A percentile compares a stretch with the other conserved stretches of the same genome.
Conservation (phyloP, 345 rosid species). For the Hibiscus trionum region DNA sequence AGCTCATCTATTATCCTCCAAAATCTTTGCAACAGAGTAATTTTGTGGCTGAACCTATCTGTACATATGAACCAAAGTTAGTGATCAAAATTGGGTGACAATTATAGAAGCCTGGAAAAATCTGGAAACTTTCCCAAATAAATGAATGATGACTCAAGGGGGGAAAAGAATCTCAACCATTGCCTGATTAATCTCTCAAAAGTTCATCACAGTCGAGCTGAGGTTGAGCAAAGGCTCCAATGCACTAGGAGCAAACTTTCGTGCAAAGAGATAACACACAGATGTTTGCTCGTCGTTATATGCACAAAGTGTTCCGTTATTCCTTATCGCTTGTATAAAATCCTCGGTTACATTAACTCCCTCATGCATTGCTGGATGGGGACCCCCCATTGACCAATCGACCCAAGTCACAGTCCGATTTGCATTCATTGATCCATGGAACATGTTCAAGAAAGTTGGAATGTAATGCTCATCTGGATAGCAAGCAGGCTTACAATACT, state of each 20-base stretch:
- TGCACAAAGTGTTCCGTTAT: slow-evolving; percentile 49
- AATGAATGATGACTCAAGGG: neutral
- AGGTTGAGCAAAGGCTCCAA: slow-evolving; percentile 68
- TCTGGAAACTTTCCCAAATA: neutral
- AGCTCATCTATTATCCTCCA: neutral
- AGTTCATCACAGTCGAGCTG: slow-evolving; percentile 58
- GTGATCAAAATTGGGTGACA: slow-evolving; percentile 2
- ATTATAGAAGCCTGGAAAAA: neutral
- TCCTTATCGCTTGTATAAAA: slow-evolving; percentile 59
- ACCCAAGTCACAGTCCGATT: slow-evolving; percentile 87
- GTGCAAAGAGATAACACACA: slow-evolving; percentile 74
- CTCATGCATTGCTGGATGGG: slow-evolving; percentile 64
- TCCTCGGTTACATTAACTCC: slow-evolving; percentile 49
- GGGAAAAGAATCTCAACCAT: neutral
- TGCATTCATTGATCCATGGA: slow-evolving; percentile 56
- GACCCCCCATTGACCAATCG: slow-evolving; percentile 84
- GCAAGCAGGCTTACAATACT: slow-evolving; percentile 81
- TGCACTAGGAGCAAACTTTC: slow-evolving; percentile 76
- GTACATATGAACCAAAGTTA: neutral
- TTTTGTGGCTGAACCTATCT: neutral
- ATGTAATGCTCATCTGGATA: slow-evolving; percentile 92
- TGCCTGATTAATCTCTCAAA: slow-evolving; percentile 23
- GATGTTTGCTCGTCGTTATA: slow-evolving; percentile 69
- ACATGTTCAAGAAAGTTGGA: slow-evolving; percentile 74
- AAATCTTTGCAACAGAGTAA: neutral